phyloP scores from a whole-genome alignment of 2,329 filamentous ascomycete species.

The Phaeosphaeria sp. region DNA sequence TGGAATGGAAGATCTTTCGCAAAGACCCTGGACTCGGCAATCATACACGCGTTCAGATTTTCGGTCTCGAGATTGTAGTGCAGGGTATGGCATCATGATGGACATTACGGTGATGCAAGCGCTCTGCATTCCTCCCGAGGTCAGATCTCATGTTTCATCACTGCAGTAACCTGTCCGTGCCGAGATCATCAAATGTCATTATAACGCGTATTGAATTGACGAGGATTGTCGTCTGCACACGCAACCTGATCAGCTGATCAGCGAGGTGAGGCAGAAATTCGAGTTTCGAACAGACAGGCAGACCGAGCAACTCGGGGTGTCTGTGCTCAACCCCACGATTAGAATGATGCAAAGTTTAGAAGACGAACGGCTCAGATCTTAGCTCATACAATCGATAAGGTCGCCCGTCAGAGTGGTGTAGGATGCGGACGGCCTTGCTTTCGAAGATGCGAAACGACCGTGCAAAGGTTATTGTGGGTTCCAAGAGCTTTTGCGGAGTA shows the following conservation, averaged over 20 bases:
- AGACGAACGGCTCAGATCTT: not conserved
- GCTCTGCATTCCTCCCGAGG: slow-evolving; percentile 30
- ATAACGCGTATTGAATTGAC: not conserved
- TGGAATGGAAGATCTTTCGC: slow-evolving; percentile 1
- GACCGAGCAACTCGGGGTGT: not conserved
- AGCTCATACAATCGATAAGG: not conserved
- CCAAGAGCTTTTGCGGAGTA: not conserved
- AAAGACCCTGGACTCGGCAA: not conserved
- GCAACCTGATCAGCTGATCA: not conserved
- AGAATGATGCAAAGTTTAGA: not conserved
- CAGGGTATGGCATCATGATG: slow-evolving; percentile 24
- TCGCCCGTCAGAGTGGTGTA: not conserved
- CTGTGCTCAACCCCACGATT: not conserved
- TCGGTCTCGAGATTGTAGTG: slow-evolving; percentile 12
- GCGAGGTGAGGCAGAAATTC: not conserved
- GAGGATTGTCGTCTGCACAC: not conserved
- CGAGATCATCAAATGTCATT: not conserved
- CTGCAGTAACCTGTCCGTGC: not conserved
- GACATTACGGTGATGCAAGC: slow-evolving; percentile 24
- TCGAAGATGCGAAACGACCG: not conserved
- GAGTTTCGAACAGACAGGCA: not conserved
- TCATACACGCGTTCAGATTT: slow-evolving; percentile 9
- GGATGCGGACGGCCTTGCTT: not conserved
- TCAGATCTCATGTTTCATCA: slow-evolving; percentile 17
- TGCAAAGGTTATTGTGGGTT: not conserved